phyloP scores from a whole-genome alignment of 2,329 filamentous ascomycete species.

The Emericellopsis cladophorae region DNA sequence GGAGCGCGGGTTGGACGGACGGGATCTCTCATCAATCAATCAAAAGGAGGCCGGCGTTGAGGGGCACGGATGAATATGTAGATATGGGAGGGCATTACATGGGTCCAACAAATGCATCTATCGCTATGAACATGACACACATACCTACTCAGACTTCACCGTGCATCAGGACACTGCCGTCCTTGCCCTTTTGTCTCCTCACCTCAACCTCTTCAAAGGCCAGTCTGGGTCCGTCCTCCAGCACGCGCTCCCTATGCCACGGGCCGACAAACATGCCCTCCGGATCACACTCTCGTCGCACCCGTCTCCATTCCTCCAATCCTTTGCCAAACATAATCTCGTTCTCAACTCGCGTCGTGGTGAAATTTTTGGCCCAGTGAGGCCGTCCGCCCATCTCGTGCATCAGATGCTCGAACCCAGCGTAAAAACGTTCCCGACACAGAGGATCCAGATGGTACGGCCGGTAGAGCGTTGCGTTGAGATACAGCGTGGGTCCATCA shows the following conservation, averaged over 20 bases:
- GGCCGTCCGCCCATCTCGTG: constrained; percentile 68
- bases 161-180: constrained; percentile 10
- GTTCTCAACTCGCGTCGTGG: constrained; percentile 46
- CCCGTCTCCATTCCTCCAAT: constrained; percentile 51
- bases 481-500: constrained; percentile 66
- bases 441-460: constrained; percentile 70
- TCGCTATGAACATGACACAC: neutral
- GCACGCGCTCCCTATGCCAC: constrained; percentile 68
- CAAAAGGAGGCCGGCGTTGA: no score
- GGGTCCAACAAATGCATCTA: no score
- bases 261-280: constrained; percentile 82
- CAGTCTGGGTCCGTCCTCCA: constrained; percentile 21
- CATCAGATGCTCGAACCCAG: constrained; percentile 88
- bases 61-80: no score
- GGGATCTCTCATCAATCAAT: no score
- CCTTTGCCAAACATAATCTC: constrained; percentile 56
- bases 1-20: no score
- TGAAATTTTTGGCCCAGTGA: constrained; percentile 92
- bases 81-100: no score
- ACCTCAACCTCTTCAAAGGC: constrained; percentile 23
- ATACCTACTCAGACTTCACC: neutral
- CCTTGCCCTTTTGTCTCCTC: constrained; percentile 10
- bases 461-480: constrained; percentile 82
- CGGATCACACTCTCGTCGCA: constrained; percentile 61
- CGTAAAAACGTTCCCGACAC: constrained; percentile 65